Base-by-base conservation (phyloP, 805 yeast species). In the Wickerhamomyces xylosicus region DNA sequence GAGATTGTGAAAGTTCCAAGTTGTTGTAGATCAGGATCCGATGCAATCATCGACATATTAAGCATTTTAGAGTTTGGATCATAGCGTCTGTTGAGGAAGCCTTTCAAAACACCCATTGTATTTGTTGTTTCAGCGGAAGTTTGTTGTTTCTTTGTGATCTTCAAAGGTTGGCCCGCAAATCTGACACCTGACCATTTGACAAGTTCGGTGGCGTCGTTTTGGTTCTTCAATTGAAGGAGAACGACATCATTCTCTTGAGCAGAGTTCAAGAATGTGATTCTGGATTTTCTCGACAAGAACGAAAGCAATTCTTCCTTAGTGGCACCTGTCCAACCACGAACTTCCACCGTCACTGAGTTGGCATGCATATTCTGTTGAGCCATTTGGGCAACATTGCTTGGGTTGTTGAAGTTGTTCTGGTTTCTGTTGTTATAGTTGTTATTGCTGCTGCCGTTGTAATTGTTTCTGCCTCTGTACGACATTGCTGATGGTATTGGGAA, bases 281-380 rank as follows among this genome's bases (percentile, higher is more conserved):
- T 66, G 14, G 84, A 63, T 52, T 82, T 85, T 46, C 95, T 69
- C 37, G 77, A 71, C 14, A 87, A 58, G 57, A 87, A 89, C 31
- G 67, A 64, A 9, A 82, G 66, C 42, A 86, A 65, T 42, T 86
- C 95, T 16, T 71, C 77, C 43, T 69, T 67, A 2, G 81, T 57
- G 1, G 87, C 94, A 43, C 85, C 84, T 43, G 81, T 78, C 96
- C 96, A 87, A 34, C 87, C 85, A 31, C 68, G 62, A 10, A 86
- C 68, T 46, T 82, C 85, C 10, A 86, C 69, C 3, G 70, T 64
- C 4, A 74, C 64, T 27, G 58, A 47, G 36, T 63, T 67, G 37
- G 41, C 41, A 35, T 32, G 33, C 36, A 38, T 36, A 2, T 40
- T 42, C 16, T 42, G 46, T 5, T 39, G 35, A 14, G 50, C 50